These are phyloP conservation scores for Psidium guajava DNA, from an alignment of 345 rosid species.

Conservation along the genomic window DNA sequence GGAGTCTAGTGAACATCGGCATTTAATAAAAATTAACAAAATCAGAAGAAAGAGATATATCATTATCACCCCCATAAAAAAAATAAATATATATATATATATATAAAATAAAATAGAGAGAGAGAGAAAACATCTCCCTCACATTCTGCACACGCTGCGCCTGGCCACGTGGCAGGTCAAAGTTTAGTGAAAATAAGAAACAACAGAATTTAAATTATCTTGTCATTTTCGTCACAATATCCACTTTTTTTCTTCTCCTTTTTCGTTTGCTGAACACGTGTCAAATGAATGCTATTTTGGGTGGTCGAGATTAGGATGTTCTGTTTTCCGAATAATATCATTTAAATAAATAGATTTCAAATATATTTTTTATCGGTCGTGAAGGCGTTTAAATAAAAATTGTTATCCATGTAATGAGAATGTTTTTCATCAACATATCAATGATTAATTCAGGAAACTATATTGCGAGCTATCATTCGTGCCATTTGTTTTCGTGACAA, in stretches of 20 bases:
- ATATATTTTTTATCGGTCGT: fast-evolving
- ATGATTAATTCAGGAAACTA: too few species aligned
- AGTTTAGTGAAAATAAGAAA: background rate
- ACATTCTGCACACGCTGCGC: background rate
- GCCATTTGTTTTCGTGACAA: too few species aligned
- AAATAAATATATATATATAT: too few species aligned
- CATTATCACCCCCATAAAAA: background rate
- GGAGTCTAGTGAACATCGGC: background rate
- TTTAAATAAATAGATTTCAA: background rate
- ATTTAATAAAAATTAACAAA: background rate
- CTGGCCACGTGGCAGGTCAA: background rate
- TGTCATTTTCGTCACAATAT: background rate
- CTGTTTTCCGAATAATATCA: fast-evolving
- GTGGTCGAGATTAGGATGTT: background rate
- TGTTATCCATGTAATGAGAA: too few species aligned
- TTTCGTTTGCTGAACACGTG: background rate
- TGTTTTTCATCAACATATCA: too few species aligned
- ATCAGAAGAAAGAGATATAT: background rate
- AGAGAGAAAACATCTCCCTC: background rate
- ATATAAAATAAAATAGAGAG: background rate
- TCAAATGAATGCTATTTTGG: background rate
- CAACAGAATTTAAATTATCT: background rate
- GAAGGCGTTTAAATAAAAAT: too few species aligned
- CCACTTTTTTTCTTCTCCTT: background rate
- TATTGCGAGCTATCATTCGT: too few species aligned